These are phyloP conservation scores for Seiridium unicorne DNA, from an alignment of 2,329 filamentous ascomycete species.

Conservation along the genomic window DNA sequence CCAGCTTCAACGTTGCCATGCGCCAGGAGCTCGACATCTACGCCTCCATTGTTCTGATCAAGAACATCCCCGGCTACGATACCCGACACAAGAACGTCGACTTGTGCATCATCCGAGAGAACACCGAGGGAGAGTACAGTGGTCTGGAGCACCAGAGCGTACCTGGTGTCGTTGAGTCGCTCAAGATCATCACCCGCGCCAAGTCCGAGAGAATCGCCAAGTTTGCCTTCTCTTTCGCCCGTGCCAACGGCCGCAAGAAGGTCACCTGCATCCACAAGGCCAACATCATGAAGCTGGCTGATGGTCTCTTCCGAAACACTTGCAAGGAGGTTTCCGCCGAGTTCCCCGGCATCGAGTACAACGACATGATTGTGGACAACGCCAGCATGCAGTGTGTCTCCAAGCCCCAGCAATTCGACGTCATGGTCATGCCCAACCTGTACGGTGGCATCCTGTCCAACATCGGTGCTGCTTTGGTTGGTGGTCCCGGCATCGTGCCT, in stretches of 20 bases:
- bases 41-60: constrained; percentile 95
- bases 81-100: constrained; percentile 97
- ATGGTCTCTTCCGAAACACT: constrained; percentile 97
- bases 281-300: constrained; percentile 99
- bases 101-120: constrained; percentile 99
- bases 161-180: constrained; percentile 91
- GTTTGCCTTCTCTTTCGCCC: constrained; percentile 96
- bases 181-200: constrained; percentile 99
- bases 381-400: constrained; percentile 99
- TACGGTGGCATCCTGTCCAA: constrained; percentile 99
- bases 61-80: constrained; percentile 98
- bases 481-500: constrained; percentile 93
- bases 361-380: constrained; percentile 99
- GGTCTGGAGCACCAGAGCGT: constrained; percentile 99
- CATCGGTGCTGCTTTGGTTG: constrained; percentile 95
- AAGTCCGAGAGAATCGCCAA: constrained; percentile 99
- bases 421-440: constrained; percentile 99
- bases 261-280: constrained; percentile 99
- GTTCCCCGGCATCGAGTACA: constrained; percentile 91
- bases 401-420: constrained; percentile 95
- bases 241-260: constrained; percentile 99
- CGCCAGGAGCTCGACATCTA: constrained; percentile 99
- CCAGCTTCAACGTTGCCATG: constrained; percentile 99
- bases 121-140: constrained; percentile 99
- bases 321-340: constrained; percentile 92